Evolutionary conservation across 345 rosid species (phyloP), one percentile per base, ranked within the genome.

Genomic region (Syzygium aromaticum): DNA sequence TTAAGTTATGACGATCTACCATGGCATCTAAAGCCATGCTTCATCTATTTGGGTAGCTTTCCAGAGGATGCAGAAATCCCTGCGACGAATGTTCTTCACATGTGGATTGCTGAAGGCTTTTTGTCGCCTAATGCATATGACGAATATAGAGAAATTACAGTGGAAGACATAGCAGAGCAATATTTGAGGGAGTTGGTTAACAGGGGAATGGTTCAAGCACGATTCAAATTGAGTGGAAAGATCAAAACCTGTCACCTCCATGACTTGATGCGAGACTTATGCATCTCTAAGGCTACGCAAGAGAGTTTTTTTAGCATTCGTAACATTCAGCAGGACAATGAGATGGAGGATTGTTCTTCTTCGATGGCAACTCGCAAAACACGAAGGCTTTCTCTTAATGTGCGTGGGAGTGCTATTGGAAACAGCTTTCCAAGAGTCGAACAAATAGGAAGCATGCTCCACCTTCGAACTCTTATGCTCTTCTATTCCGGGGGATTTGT

Each of bases 231-330:
- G 59, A 88, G 86, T 22, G 93, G 92, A 84, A 88, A 87, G 54
- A 87, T 91, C 56, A 89, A 88, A 80, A 87, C 89, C 49, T 92
- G 94, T 52, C 92, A 86, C 40, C 90, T 92, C 77, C 94, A 92
- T 49, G 92, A 92, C 56, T 91, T 92, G 84, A 87, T 92, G 90
- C 90, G 92, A 30, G 93, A 91, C 13, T 85, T 91, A 19, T 88
- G 91, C 73, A 19, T 92, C 86, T 63, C 52, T 2, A 91, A 91
- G 84, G 93, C 91, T n/a, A 86, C 54, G 61, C 86, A 89, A 64
- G 91, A 88, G 33, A 90, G 88, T 64, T 91, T 91, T 59, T 67
- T 91, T 4, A 82, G 64, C 53, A 87, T 88, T 77, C 51, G 67
- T 11, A 77, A 38, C 59, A 89, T 84, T 1, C 27, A 16, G 52